Evolutionary conservation across 441 rosid species (phyloP).

Genomic region (Pelargonium australe): DNA sequence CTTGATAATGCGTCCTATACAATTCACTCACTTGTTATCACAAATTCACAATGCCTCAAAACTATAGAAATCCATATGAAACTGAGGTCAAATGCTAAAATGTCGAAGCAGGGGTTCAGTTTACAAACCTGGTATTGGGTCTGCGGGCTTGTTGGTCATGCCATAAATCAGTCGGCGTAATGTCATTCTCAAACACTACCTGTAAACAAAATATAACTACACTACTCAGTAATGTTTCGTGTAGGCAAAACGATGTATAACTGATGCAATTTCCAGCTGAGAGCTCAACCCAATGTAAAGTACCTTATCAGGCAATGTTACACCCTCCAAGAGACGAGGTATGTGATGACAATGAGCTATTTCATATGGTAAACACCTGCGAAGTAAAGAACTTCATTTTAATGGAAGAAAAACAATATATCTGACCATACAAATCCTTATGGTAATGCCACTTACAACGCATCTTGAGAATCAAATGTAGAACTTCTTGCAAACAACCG

Average conservation of each 20-base stretch:
- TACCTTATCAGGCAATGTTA: background rate
- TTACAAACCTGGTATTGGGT: background rate
- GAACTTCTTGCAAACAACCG: background rate
- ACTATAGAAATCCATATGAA: background rate
- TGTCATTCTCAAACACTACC: background rate
- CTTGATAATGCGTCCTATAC: background rate
- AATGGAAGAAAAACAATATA: background rate
- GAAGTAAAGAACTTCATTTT: background rate
- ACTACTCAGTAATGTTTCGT: too few species aligned
- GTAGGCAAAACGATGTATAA: background rate
- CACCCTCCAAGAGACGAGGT: background rate
- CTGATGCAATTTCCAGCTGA: background rate
- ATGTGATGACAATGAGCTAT: background rate
- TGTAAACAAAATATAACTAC: background rate
- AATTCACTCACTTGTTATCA: background rate
- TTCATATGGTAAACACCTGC: background rate
- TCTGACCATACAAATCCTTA: background rate
- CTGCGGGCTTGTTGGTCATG: background rate
- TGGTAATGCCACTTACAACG: background rate
- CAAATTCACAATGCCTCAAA: background rate
- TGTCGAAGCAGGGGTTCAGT: background rate
- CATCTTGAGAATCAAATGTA: background rate
- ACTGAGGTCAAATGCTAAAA: background rate
- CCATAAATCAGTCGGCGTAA: background rate
- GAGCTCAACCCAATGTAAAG: background rate